These are phyloP conservation scores for Chloropicon primus DNA, from an alignment of 139 green algal genomes.

Conservation along the genomic window DNA sequence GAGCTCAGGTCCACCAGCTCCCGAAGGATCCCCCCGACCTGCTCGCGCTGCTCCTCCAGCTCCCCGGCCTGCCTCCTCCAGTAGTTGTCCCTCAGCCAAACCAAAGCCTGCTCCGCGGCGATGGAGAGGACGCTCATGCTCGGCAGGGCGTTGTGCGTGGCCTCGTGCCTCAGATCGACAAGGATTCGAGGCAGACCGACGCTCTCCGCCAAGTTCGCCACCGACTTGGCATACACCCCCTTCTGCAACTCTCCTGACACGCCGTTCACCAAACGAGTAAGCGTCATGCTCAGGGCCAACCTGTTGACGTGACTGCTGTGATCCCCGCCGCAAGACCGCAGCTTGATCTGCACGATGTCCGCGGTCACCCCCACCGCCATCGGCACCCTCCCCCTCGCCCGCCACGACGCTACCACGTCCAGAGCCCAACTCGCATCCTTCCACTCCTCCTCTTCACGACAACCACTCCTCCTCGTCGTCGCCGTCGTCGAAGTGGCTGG, in stretches of 20 bases:
- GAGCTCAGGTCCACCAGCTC: neutral
- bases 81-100: conserved; percentile 53
- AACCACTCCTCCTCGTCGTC: too few relatives aligned
- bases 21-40: neutral
- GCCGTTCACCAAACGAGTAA: conserved; percentile 58
- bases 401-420: conserved; percentile 37
- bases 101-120: conserved; percentile 35
- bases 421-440: neutral
- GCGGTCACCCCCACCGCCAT: conserved; percentile 49
- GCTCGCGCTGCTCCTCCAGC: neutral
- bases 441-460: too few relatives aligned
- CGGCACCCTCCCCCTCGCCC: conserved; percentile 40
- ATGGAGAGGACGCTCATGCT: conserved; percentile 42
- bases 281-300: neutral
- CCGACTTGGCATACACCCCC: conserved; percentile 42
- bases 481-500: too few relatives aligned
- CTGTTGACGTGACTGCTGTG: neutral
- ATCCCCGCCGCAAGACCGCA: neutral
- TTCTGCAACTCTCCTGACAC: conserved; percentile 59
- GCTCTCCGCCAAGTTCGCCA: conserved; percentile 36
- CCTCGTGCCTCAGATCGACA: conserved; percentile 59
- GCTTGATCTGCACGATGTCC: conserved; percentile 27
- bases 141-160: conserved; percentile 69
- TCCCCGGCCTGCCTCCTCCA: conserved; percentile 22
- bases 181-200: conserved; percentile 15